phyloP scores from a whole-genome alignment of 2,329 filamentous ascomycete species.

The Beauveria medogensis region DNA sequence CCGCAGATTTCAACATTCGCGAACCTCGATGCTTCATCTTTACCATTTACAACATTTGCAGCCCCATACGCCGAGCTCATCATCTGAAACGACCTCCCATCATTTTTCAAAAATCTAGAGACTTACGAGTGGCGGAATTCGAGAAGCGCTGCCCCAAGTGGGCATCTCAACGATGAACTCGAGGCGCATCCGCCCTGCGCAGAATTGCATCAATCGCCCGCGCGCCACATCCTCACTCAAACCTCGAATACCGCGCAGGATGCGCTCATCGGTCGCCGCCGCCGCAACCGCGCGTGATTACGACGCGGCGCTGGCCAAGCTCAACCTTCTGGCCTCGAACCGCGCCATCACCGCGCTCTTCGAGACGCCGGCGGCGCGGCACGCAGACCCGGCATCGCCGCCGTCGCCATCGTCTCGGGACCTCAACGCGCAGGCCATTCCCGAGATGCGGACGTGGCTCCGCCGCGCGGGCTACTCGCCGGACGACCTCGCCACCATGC shows the following conservation, averaged over 20 bases:
- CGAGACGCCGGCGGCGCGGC: slow-evolving; percentile 24
- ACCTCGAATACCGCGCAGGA: not conserved
- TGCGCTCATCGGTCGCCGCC: not conserved
- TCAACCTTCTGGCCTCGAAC: slow-evolving; percentile 75
- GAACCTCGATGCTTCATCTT: not conserved
- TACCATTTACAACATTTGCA: not conserved
- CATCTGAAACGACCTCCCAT: not conserved
- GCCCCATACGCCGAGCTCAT: not conserved
- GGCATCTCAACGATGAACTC: not conserved
- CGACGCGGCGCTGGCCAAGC: slow-evolving; percentile 61
- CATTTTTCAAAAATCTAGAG: not conserved
- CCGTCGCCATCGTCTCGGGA: not conserved
- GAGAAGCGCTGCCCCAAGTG: not conserved
- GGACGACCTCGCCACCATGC: slow-evolving; percentile 33
- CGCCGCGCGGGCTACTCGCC: slow-evolving; percentile 63
- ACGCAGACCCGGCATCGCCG: slow-evolving; percentile 13
- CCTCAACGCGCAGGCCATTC: slow-evolving; percentile 66
- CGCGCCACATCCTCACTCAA: not conserved
- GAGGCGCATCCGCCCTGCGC: not conserved
- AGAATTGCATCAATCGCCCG: not conserved
- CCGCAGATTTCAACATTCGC: not conserved
- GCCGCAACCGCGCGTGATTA: slow-evolving; percentile 31
- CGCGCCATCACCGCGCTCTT: slow-evolving; percentile 53
- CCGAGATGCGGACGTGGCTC: slow-evolving; percentile 76
- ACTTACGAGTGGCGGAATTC: not conserved